Conservation (phyloP, 768 basidiomycete genomes). For the Boletus edulis region DNA sequence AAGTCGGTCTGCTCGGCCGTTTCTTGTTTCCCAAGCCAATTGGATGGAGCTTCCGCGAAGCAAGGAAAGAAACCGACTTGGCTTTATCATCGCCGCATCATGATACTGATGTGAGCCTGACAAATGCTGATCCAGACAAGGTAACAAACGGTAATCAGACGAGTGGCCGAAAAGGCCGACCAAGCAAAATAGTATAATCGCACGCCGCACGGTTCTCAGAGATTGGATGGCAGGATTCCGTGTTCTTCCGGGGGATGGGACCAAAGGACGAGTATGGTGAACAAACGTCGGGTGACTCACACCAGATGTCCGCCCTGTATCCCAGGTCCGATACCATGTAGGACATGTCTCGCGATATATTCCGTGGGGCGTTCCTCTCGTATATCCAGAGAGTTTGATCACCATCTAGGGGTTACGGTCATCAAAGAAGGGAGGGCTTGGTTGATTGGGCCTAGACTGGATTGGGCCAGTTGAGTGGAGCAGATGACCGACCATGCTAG, state of each 20-base stretch:
- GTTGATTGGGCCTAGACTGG: slow-evolving; percentile 7
- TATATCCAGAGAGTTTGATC: neutral
- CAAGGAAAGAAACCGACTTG: slow-evolving; percentile 11
- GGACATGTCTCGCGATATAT: slow-evolving; percentile 3
- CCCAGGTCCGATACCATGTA: neutral
- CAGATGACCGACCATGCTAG: neutral
- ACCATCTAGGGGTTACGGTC: slow-evolving; percentile 14
- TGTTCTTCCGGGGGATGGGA: neutral
- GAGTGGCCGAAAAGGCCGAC: slow-evolving; percentile 8
- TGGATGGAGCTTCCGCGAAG: slow-evolving; percentile 19
- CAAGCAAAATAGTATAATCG: neutral
- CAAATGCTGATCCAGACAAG: neutral
- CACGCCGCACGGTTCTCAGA: neutral
- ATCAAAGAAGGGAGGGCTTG: slow-evolving; percentile 10
- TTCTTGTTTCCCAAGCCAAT: neutral
- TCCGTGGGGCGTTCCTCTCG: neutral
- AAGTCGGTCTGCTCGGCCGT: neutral
- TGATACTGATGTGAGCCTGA: slow-evolving; percentile 7
- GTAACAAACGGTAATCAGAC: slow-evolving; percentile 1
- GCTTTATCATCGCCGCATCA: slow-evolving; percentile 5
- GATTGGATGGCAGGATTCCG: neutral
- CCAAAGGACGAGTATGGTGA: neutral
- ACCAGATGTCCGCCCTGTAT: neutral
- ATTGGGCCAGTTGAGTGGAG: too few species aligned
- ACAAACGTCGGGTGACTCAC: neutral